Base-by-base conservation (phyloP, 768 basidiomycete genomes). In the Lactarius akahatsu region DNA sequence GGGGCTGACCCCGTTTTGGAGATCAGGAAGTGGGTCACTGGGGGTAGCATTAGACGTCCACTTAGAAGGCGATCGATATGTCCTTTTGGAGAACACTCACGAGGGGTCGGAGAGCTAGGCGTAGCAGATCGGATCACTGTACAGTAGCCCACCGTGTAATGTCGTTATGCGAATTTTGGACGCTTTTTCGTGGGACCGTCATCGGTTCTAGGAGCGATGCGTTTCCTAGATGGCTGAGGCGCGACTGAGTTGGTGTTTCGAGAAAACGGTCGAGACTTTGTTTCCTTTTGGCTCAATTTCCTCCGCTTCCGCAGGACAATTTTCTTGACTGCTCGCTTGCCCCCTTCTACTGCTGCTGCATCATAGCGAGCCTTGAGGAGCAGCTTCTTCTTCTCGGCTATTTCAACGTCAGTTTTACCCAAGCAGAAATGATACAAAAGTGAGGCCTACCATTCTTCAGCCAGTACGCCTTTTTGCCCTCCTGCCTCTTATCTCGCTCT, bases 221-320 rank as follows among this genome's bases (percentile, higher is more conserved):
- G 69, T 65, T 63, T 56, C 66, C 66, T 32, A 71, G 67, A 41
- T 30, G 18, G 26, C 13, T 20, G 40, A 11, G 57, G 36, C 70
- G 30, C 52, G 34, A 62, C 57, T 45, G 59, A 62, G 61, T 58
- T 36, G 20, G 50, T 28, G 40, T 65, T 71, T 62, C 71, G 72
- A 36, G 80, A 73, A 74, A 87, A 89, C 15, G 95, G 95, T 61
- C 93, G 80, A 64, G 83, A 87, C 72, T 85, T 90, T 78, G 96
- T 96, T 80, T 96, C 95, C 76, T 91, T 94, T 76, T 94, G 92
- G 59, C 83, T 83, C 23, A 89, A 79, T 80, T 95, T 96, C 76
- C 86, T 92, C 77, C 91, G 87, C 76, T 87, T 94, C 83, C 91
- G 96, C 71, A 92, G 92, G 34, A 96, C 86, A 6, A 86, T 92